Base-by-base conservation (phyloP, 768 basidiomycete genomes). In the Lactarius sp. region DNA sequence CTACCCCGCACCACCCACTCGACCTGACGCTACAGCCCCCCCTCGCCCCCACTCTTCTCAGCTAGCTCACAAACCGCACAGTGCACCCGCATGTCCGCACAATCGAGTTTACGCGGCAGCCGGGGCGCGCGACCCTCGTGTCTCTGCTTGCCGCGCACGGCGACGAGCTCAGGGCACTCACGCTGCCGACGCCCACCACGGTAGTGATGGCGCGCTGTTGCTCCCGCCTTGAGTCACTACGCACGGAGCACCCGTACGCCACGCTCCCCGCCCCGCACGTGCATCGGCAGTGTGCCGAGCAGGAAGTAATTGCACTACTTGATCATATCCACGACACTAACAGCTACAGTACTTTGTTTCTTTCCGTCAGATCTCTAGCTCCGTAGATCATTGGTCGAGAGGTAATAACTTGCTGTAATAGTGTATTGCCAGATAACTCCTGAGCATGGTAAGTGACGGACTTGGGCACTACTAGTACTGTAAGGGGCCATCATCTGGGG, bases 61-160 rank as follows among this genome's bases (percentile, higher is more conserved):
- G 80, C 42, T 89, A 88, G 88, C 82, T 91, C 60, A 86, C 86
- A 39, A 67, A 73, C 27, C 72, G 71, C 50, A 77, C 77, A n/a
- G 77, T 88, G 52, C 9, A 12, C 10, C 54, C 47, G 4, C 60
- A 14, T 6, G 2, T 56, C 9, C 77, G 77, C 59, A 72, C 75
- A 36, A 75, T 90, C 60, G 82, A 85, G 60, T 75, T 89, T 60
- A 82, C 82, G 56, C 79, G 86, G 61, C 83, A 88, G 64, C 86
- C 87, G 1, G 78, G 81, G 49, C 62, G 73, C 8, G 78, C 81
- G 14, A 68, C 86, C 53, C 75, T 90, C 53, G 81, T 86, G 58
- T 78, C 80, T 70, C 71, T 90, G 56, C 74, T 84, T 33, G 72
- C 75, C 52, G 74, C 78, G 12, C 83, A 87, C 70, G 78, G 78